phyloP scores from a whole-genome alignment of 1,284 basidiomycete species.

The Puccinia horiana region DNA sequence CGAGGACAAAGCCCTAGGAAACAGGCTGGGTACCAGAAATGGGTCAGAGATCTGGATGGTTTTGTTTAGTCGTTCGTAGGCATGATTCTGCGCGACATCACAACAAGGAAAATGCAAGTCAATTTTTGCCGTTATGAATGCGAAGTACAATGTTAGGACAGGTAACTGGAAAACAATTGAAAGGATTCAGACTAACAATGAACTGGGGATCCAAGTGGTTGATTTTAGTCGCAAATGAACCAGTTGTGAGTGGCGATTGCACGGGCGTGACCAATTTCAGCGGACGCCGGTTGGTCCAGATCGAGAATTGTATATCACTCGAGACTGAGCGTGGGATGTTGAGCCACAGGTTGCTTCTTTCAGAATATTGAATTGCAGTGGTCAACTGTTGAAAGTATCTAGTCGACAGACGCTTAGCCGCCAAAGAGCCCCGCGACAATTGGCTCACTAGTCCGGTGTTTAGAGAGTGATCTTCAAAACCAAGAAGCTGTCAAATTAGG shows the following conservation, averaged over 20 bases:
- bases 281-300: constrained; percentile 21
- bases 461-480: neutral
- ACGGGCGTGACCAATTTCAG: neutral
- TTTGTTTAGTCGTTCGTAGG: constrained; percentile 25
- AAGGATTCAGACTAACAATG: constrained; percentile 9
- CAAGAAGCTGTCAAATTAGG: neutral
- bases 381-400: constrained; percentile 36
- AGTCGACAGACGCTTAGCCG: constrained; percentile 15
- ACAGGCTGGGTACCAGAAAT: constrained; percentile 13
- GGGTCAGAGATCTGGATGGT: constrained; percentile 20
- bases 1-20: neutral
- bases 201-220: constrained; percentile 5
- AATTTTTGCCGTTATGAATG: too few relatives aligned
- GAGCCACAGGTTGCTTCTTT: neutral
- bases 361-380: neutral
- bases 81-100: neutral
- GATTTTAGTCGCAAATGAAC: neutral
- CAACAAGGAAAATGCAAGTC: too few relatives aligned
- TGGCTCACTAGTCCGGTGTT: constrained; percentile 24
- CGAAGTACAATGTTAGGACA: neutral
- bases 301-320: constrained; percentile 33
- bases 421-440: constrained; percentile 24
- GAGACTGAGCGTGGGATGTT: neutral
- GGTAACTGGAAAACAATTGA: neutral
- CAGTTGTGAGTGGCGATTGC: neutral